phyloP scores from a whole-genome alignment of 495 filamentous ascomycete genomes.

The Penicillium subrubescens region DNA sequence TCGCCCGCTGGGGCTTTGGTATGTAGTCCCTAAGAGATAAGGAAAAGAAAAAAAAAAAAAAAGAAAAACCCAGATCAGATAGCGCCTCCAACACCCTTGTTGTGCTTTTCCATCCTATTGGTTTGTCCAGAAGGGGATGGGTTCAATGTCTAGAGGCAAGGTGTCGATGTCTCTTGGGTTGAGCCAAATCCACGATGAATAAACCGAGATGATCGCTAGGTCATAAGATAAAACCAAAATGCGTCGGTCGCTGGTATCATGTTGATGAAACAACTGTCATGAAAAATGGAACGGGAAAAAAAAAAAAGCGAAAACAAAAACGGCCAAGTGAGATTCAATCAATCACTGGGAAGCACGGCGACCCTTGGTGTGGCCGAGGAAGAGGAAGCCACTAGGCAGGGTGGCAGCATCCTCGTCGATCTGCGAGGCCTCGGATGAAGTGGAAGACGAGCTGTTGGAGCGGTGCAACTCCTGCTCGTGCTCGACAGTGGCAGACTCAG shows the following conservation, averaged over 20 bases:
- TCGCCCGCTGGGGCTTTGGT: constrained; percentile 11
- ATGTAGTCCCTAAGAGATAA: constrained; percentile 12
- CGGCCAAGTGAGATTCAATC: neutral
- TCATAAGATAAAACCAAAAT: constrained; percentile 12
- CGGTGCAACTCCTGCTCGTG: constrained; percentile 19
- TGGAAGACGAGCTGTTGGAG: constrained; percentile 28
- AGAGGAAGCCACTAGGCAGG: constrained; percentile 36
- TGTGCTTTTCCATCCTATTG: constrained; percentile 15
- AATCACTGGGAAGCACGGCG: constrained; percentile 18
- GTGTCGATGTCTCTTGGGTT: constrained; percentile 9
- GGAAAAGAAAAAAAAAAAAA: constrained; percentile 13
- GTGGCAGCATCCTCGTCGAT: constrained; percentile 19
- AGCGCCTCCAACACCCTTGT: constrained; percentile 26
- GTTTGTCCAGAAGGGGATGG: constrained; percentile 1
- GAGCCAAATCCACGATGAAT: constrained; percentile 14
- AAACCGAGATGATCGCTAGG: constrained; percentile 10
- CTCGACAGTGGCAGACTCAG: constrained; percentile 18
- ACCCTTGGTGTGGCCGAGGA: constrained; percentile 30
- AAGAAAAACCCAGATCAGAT: constrained; percentile 14
- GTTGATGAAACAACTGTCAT: constrained; percentile 16
- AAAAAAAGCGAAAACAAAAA: constrained; percentile 3
- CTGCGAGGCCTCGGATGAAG: constrained; percentile 24
- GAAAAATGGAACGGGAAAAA: constrained; percentile 19
- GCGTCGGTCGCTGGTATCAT: constrained; percentile 20
- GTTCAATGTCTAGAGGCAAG: neutral